Base-by-base conservation (phyloP, 75 land plant species). In the Chamaecyparis obtusa region DNA sequence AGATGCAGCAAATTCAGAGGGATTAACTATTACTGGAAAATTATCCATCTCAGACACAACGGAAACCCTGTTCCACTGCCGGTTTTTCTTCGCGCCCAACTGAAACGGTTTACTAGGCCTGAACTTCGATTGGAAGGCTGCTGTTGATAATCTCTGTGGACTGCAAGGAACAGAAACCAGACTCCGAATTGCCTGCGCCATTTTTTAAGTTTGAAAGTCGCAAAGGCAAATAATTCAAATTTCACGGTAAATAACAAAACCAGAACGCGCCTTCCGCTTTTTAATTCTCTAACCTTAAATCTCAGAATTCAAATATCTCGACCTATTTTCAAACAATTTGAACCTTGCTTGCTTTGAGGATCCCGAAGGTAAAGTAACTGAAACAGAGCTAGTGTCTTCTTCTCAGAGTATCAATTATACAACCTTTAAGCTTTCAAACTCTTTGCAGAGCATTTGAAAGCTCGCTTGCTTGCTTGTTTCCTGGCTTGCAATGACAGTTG, bases 31-130 rank as follows among this genome's bases (percentile, higher is more conserved):
- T 43, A 37, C 46, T 15, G 83, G 83, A 27, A 49, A 80, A 80
- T 80, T 80, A 21, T 80, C 83, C 83, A 44, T 80, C 83, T 80
- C 83, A 43, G 48, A 43, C 83, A 80, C 83, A 43, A 80, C 30
- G 1, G 44, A 24, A 80, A 80, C n/a, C 83, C 83, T 43, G 44
- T 43, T 80, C 83, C 27, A 39, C 9, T 19, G 44, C 83, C 48
- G 44, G 0, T 44, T 80, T 37, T 41, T 30, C 27, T 43, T 80
- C 48, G 27, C 3, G n/a, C 83, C 83, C 83, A 43, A 27, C 21
- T 43, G 48, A 19, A 80, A 15, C 27, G n/a, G 44, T 36, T 19
- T 80, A 27, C 48, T 80, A 9, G 48, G 48, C 30, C 37, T 80
- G 83, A 43, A 44, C 13, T 80, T 27, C 48, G 83, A 80, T 24